Base-by-base conservation (phyloP, 345 rosid species). In the Cardiospermum halicacabum region DNA sequence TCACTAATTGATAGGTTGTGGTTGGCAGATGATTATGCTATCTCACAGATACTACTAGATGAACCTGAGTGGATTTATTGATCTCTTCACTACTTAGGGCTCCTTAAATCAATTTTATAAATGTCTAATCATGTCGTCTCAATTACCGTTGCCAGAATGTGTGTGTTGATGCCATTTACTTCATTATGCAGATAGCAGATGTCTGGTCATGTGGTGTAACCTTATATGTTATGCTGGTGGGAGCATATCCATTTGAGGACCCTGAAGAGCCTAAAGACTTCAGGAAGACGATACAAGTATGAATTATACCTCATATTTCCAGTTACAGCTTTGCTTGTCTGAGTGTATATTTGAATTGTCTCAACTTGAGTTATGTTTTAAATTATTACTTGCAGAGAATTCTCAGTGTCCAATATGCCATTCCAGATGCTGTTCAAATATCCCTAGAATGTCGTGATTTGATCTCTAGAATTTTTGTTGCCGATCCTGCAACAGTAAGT, bases 141-240 rank as follows among this genome's bases (percentile, higher is more conserved):
- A 13, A 25, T 8, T 26, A 15, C 2, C 11, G n/a, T n/a, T n/a
- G n/a, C n/a, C n/a, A n/a, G n/a, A n/a, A n/a, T n/a, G n/a, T n/a
- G n/a, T n/a, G n/a, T n/a, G n/a, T n/a, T 53, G 16, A 53, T 40
- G 21, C 22, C 22, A 12, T 27, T 68, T 26, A 24, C 66, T 25
- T 59, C 50, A 25, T 62, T 9, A 59, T 34, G 28, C 89, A 94
- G 99, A 89, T 84, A 75, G 97, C 97, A 11, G 99, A 91, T 78
- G 97, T 94, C 37, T 94, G 99, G 99, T 91, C 97, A 0, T 91
- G 99, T 22, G 97, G 97, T 47, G 97, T 94, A 56, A 91, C 96
- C 30, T 77, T 94, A 70, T 94, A 87, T 22, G 93, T 94, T 61
- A 94, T 91, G 99, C 72, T 94, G 77, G 93, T 91, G 48, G 99